Base-by-base conservation (phyloP, 306 rosid genomes). In the Vicia faba region DNA sequence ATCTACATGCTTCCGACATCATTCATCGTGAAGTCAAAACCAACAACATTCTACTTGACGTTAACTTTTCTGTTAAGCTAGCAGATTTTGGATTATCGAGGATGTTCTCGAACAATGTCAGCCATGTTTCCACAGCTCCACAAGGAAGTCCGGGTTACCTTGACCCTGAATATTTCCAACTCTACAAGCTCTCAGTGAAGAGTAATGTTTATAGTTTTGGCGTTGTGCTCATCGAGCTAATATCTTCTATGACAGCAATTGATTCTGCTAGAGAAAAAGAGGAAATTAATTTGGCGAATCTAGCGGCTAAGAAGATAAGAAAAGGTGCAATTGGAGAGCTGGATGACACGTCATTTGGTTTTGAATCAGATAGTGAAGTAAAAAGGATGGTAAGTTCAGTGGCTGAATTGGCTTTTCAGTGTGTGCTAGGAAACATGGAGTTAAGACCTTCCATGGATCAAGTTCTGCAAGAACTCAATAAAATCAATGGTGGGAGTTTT, bases 21-120 rank as follows among this genome's bases (percentile, higher is more conserved):
- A 74, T 86, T 13, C 96, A 88, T 43, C 85, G 96, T 0, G 96
- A 91, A 64, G 85, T 91, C 41, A 88, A 91, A 85, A 84, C 96
- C 64, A 70, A 48, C 68, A 91, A 91, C 85, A 81, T 91, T 49
- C 87, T 86, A 9, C 82, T 91, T 2, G 91, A 83, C 66, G 14
- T 12, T 16, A 79, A 75, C 25, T 86, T 83, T 35, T 63, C 81
- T 0, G 83, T 85, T 26, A 82, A 91, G 69, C 88, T 88, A 36
- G 96, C 95, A 61, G 97, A 91, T 40, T 91, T 88, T 49, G 97
- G 97, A 33, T 84, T 91, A 14, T 88, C 96, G 6, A 61, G 93
- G 62, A 43, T 84, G 49, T 76, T 86, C 68, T 93, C 97, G 1
- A 39, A 28, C 7, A 72, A 86, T 56, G 87, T 65, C 8, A 78